Base-by-base conservation (phyloP, 2,329 filamentous ascomycete species). In the Diaporthe batatas region DNA sequence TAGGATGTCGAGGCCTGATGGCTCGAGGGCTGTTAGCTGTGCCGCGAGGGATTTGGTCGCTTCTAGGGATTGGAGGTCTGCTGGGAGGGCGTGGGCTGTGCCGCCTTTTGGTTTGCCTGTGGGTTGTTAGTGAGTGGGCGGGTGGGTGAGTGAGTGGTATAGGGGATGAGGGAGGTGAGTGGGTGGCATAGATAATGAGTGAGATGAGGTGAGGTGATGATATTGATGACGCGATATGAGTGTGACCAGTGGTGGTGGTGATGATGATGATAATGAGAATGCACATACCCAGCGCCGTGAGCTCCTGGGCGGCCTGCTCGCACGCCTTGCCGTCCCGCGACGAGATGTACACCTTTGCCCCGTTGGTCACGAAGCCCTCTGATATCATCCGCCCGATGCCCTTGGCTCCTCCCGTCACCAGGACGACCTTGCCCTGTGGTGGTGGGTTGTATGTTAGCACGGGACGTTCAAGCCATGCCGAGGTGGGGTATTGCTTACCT, bases 361-460 rank as follows among this genome's bases (percentile, higher is more conserved):
- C 90, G 81, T 91, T 92, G 72, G 84, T 79, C n/a, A 92, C 85
- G 81, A 91, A 92, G 72, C 90, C 91, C 72, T 90, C 84, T 42
- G 89, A 88, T 75, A 93, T 92, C 91, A 92, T 92, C 73, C 88
- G 88, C 21, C 91, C 91, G 75, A 92, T 89, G 75, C 90, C 91
- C 78, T 91, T 89, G 58, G 86, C 87, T 68, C 87, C 87, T 75
- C 89, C 89, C 6, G 88, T 90, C 68, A 90, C 84, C 73, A 90
- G 85, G 76, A 89, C 87, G 68, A 88, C 86, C 83, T 90, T 91
- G 80, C 83, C 87, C 85, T 88, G 74, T 36, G 23, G 18, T 47
- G 64, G 72, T 44, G 29, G 29, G 21, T 36, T 10, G 59, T 58
- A 55, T 73, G 59, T 10, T 59, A 67, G 44, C 67, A 25, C 29